A percentile compares a stretch with the other conserved stretches of the same genome.
These are phyloP conservation scores for Camellia oleifera DNA, from an alignment of 179 eudicot species.

Conservation along the genomic window DNA sequence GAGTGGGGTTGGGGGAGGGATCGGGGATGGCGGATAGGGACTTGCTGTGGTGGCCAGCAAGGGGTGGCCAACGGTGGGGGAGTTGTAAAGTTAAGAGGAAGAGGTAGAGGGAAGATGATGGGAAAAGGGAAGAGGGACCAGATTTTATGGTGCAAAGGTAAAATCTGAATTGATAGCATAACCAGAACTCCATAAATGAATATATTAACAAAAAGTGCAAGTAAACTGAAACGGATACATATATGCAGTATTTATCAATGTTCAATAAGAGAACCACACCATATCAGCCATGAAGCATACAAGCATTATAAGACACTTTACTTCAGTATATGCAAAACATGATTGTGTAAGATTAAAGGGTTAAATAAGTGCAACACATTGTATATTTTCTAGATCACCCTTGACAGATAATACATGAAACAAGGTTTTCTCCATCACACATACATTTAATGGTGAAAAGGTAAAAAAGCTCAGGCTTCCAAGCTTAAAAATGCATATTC, in stretches of 20 bases:
- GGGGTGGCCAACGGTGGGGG: no score
- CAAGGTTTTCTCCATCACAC: neutral
- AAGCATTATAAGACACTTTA: neutral
- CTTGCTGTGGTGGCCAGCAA: no score
- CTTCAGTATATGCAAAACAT: neutral
- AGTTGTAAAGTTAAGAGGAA: no score
- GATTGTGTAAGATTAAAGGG: neutral
- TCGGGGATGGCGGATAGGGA: no score
- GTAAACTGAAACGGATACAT: neutral
- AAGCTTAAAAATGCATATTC: neutral
- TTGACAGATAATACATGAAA: neutral
- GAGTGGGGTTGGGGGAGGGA: no score
- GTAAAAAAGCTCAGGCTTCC: neutral
- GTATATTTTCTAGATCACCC: neutral
- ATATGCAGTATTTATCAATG: neutral
- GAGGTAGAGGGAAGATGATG: no score
- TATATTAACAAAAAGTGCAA: neutral
- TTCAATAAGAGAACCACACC: conserved; percentile 7
- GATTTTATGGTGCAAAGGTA: no score
- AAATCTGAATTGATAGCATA: neutral
- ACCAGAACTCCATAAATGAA: neutral
- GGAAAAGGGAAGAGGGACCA: no score
- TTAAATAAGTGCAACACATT: neutral
- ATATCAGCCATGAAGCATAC: neutral
- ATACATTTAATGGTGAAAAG: neutral